Percentiles rank a stretch among this genome's conserved stretches.
These are phyloP conservation scores for Danielia oregonensis DNA, from an alignment of 805 yeast species.

Conservation along the genomic window DNA sequence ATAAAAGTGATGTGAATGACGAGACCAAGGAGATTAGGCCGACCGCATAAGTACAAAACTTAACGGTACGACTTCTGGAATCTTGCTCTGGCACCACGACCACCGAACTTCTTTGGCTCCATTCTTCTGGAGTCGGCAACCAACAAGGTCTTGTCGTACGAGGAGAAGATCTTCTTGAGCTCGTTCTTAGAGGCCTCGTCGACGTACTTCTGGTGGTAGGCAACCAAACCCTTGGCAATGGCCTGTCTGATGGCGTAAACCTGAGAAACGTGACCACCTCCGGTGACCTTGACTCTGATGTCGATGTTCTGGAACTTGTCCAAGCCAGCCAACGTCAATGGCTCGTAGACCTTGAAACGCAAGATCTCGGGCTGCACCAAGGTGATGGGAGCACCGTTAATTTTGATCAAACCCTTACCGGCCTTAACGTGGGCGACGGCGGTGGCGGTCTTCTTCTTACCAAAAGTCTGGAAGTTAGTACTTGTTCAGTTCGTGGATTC, in stretches of 20 bases:
- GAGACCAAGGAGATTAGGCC: slow-evolving; percentile 4
- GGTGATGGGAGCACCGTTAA: slow-evolving; percentile 99
- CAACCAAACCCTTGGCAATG: slow-evolving; percentile 98
- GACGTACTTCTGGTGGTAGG: slow-evolving; percentile 98
- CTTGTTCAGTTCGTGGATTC: not conserved
- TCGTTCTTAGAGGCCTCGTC: slow-evolving; percentile 99
- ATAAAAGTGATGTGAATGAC: slow-evolving; percentile 16
- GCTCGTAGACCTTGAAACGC: slow-evolving; percentile 99
- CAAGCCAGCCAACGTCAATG: slow-evolving; percentile 95
- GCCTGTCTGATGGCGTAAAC: slow-evolving; percentile 99
- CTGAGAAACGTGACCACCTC: slow-evolving; percentile 99
- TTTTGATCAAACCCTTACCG: slow-evolving; percentile 99
- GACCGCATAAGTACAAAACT: slow-evolving; percentile 18
- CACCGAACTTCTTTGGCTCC: slow-evolving; percentile 99
- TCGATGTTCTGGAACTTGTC: slow-evolving; percentile 98
- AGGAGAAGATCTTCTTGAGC: slow-evolving; percentile 94
- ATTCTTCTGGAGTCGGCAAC: slow-evolving; percentile 99
- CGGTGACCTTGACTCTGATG: slow-evolving; percentile 98
- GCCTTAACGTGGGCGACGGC: slow-evolving; percentile 99
- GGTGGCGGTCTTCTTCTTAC: slow-evolving; percentile 99
- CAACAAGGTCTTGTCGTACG: slow-evolving; percentile 99
- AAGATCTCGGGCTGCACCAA: slow-evolving; percentile 98
- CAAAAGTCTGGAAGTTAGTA: slow-evolving; percentile 73
- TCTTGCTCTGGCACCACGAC: slow-evolving; percentile 99
- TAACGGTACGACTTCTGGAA: slow-evolving; percentile 99